A percentile compares a stretch with the other conserved stretches of the same genome.
phyloP scores from a whole-genome alignment of 2,329 filamentous ascomycete genomes.

The Annulohypoxylon truncatum region DNA sequence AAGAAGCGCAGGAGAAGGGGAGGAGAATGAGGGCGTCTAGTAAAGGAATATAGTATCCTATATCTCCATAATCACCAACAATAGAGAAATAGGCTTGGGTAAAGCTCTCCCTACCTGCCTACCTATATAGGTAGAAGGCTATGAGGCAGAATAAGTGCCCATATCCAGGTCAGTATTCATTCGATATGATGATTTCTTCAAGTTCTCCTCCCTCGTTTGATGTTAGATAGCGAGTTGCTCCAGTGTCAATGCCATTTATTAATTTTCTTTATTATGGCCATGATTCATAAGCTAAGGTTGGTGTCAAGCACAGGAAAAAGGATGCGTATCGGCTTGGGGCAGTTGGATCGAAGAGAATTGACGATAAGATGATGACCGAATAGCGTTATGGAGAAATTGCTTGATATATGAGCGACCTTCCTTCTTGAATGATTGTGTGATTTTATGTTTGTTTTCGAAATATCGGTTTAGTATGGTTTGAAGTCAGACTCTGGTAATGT shows the following conservation, averaged over 20 bases:
- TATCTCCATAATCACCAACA: background rate
- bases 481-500: conserved; percentile 11
- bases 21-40: conserved; percentile 18
- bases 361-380: conserved; percentile 43
- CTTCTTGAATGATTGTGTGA: conserved; percentile 35
- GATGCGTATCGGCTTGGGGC: background rate
- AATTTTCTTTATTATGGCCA: too few relatives aligned
- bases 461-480: conserved; percentile 21
- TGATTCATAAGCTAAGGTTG: conserved; percentile 55
- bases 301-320: conserved; percentile 50
- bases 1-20: conserved; percentile 6
- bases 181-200: too few relatives aligned
- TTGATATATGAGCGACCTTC: conserved; percentile 26
- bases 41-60: background rate
- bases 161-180: too few relatives aligned
- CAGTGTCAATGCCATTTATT: too few relatives aligned
- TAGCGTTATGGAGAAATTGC: conserved; percentile 9
- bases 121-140: too few relatives aligned
- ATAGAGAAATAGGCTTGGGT: background rate
- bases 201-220: too few relatives aligned
- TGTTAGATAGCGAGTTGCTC: too few relatives aligned
- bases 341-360: conserved; percentile 43
- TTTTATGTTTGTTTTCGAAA: conserved; percentile 20
- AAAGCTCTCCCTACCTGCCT: background rate
- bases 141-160: too few relatives aligned